phyloP scores from a whole-genome alignment of 441 rosid genomes.

The Flueggea neowawraea region DNA sequence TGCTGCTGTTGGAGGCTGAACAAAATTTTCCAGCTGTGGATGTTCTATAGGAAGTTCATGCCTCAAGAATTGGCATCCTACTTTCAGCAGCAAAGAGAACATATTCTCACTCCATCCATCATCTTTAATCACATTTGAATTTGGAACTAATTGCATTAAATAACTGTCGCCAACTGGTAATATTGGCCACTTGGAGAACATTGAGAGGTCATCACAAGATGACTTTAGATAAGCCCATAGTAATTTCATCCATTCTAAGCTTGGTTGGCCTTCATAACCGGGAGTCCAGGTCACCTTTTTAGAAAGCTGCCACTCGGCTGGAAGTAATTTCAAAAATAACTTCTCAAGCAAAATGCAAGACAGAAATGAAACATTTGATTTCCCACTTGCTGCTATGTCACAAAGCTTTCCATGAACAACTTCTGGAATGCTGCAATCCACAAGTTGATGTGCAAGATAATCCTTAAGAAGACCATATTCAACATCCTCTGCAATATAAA shows the following conservation, averaged over 20 bases:
- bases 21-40: slow-evolving; percentile 78
- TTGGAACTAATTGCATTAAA: slow-evolving; percentile 74
- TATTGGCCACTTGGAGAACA: slow-evolving; percentile 97
- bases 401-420: slow-evolving; percentile 64
- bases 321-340: slow-evolving; percentile 83
- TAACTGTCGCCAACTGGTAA: slow-evolving; percentile 76
- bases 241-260: slow-evolving; percentile 75
- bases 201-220: slow-evolving; percentile 82
- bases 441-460: slow-evolving; percentile 80
- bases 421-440: slow-evolving; percentile 67
- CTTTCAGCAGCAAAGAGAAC: slow-evolving; percentile 83
- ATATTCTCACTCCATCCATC: slow-evolving; percentile 99
- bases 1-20: slow-evolving; percentile 87
- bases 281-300: slow-evolving; percentile 84
- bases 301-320: slow-evolving; percentile 87
- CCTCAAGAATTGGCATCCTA: slow-evolving; percentile 87
- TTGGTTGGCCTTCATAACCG: slow-evolving; percentile 80
- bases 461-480: slow-evolving; percentile 87
- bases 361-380: slow-evolving; percentile 75
- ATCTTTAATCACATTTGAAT: slow-evolving; percentile 73
- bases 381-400: slow-evolving; percentile 69
- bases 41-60: slow-evolving; percentile 70
- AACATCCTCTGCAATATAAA: slow-evolving; percentile 66
- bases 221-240: slow-evolving; percentile 85
- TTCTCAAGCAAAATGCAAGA: slow-evolving; percentile 90